Evolutionary conservation across 495 filamentous ascomycete genomes (phyloP).

Genomic region (Physcia stellaris): DNA sequence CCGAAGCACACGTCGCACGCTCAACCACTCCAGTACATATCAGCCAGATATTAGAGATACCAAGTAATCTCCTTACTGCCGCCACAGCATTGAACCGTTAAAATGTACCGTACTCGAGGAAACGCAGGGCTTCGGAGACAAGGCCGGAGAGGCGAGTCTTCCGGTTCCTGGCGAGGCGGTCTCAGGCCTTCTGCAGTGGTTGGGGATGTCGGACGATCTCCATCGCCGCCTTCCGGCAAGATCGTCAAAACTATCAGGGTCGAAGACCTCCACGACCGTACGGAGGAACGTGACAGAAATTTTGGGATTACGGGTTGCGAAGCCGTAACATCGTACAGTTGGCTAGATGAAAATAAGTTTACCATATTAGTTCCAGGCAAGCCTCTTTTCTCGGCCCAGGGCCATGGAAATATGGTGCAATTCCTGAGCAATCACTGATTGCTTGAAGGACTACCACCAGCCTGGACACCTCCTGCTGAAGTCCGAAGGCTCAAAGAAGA

Average conservation of each 20-base stretch:
- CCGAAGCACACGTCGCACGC: no score
- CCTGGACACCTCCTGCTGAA: conserved; percentile 38
- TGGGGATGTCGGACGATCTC: background rate
- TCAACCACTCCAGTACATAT: no score
- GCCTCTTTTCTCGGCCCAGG: background rate
- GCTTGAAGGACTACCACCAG: conserved; percentile 42
- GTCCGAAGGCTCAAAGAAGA: conserved; percentile 32
- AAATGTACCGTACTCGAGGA: no score
- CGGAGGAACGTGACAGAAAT: background rate
- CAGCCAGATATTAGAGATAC: no score
- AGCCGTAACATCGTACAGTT: conserved; percentile 23
- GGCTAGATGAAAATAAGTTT: conserved; percentile 24
- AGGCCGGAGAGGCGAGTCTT: no score
- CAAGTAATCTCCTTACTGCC: no score
- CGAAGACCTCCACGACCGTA: background rate
- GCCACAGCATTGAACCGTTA: no score
- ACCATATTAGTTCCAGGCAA: conserved; percentile 41
- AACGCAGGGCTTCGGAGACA: no score
- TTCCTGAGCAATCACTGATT: no score
- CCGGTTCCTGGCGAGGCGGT: no score
- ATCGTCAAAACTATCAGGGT: background rate
- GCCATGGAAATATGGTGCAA: no score
- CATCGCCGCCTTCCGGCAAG: background rate
- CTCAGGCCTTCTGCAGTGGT: no score
- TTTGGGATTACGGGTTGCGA: conserved; percentile 17